phyloP scores from a whole-genome alignment of 352 stramenopile species.

The Pythium sp. region DNA sequence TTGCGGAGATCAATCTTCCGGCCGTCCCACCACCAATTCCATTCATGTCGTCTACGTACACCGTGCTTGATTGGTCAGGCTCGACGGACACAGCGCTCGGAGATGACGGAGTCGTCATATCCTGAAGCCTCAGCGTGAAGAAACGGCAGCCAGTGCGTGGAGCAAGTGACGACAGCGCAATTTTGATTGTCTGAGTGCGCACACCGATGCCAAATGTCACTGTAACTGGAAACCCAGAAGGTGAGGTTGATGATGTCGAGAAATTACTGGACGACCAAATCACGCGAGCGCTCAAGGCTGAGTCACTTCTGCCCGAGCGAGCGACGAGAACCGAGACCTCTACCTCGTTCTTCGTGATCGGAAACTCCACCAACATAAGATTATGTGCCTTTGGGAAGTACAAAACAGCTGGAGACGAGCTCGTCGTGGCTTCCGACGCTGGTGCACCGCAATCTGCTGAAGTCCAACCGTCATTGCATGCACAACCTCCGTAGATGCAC shows the following conservation, averaged over 20 bases:
- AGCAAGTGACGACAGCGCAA: conserved; percentile 27
- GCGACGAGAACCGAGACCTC: conserved; percentile 30
- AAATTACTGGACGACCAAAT: conserved; percentile 34
- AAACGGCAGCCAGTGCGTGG: conserved; percentile 32
- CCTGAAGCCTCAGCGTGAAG: conserved; percentile 33
- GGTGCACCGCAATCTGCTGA: conserved; percentile 42
- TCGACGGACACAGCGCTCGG: conserved; percentile 28
- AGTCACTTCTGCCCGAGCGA: conserved; percentile 25
- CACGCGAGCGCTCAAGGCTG: conserved; percentile 21
- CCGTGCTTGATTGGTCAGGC: conserved; percentile 26
- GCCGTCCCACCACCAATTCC: conserved; percentile 18
- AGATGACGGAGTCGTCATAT: conserved; percentile 9
- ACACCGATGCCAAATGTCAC: conserved; percentile 28
- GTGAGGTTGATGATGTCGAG: conserved; percentile 10
- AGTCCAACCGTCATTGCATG: conserved; percentile 38
- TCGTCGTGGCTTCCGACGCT: not conserved
- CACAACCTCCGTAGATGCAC: conserved; percentile 51
- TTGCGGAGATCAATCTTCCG: conserved; percentile 10
- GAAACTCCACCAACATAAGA: conserved; percentile 18
- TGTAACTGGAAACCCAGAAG: conserved; percentile 15
- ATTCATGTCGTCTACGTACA: conserved; percentile 62
- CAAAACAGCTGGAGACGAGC: conserved; percentile 28
- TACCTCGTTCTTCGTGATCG: conserved; percentile 9
- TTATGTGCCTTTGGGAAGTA: conserved; percentile 39
- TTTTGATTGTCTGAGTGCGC: conserved; percentile 18